phyloP scores from a whole-genome alignment of 805 yeast species.

The Tetrapisispora pingtungensis region DNA sequence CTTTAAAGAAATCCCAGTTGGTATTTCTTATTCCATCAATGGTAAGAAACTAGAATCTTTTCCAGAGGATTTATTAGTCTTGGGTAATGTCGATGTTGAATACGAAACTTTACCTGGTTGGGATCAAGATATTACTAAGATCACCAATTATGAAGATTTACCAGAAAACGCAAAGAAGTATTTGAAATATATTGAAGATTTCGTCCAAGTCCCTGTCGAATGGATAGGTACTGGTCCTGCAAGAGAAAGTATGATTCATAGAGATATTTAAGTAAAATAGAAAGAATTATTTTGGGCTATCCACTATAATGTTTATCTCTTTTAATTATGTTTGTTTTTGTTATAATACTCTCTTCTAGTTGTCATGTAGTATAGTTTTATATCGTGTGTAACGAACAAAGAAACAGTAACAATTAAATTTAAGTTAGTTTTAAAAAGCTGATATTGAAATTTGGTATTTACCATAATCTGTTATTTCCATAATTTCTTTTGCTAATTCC shows the following conservation, averaged over 20 bases:
- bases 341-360: no score
- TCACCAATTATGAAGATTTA: conserved; percentile 61
- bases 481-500: background rate
- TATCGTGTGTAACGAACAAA: no score
- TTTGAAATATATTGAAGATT: conserved; percentile 77
- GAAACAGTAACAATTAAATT: no score
- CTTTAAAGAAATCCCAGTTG: conserved; percentile 81
- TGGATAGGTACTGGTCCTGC: conserved; percentile 99
- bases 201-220: conserved; percentile 70
- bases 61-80: conserved; percentile 82
- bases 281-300: no score
- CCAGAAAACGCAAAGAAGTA: conserved; percentile 84
- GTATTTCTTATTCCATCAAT: conserved; percentile 67
- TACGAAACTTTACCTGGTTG: conserved; percentile 92
- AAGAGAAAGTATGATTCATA: conserved; percentile 82
- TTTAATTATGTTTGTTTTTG: no score
- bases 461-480: no score
- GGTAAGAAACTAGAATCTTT: conserved; percentile 69
- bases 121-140: conserved; percentile 70
- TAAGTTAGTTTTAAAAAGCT: no score
- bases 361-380: no score
- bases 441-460: no score
- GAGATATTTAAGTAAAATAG: conserved; percentile 27
- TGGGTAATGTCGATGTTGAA: conserved; percentile 86
- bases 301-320: no score